Base-by-base conservation (phyloP, 2,329 filamentous ascomycete genomes). In the Fusarium agapanthi region DNA sequence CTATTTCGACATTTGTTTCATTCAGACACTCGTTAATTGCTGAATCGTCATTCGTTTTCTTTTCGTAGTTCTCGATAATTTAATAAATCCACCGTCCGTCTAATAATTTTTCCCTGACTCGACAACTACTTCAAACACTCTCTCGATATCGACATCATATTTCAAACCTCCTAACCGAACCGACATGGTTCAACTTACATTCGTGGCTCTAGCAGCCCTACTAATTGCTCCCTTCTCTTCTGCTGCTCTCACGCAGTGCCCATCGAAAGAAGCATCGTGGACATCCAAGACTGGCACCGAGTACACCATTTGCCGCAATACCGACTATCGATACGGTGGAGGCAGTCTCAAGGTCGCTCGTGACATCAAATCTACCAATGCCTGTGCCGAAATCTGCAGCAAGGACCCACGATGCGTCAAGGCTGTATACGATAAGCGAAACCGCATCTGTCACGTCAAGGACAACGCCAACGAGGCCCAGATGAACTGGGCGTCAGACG, bases 391-490 rank as follows among this genome's bases (percentile, higher is more conserved):
- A 28, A 70, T 73, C 28, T 73, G 70, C 65, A 73, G 60, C 69
- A 51, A 73, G 53, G 70, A 73, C 28, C 69, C 65, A 1, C 58
- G 66, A 56, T 69, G 66, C 15, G 65, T 69, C 40, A 73, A 73
- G 40, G 71, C 71, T 7, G 71, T 73, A 5, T 73, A 73, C 66
- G 71, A 73, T 44, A 73, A 73, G 66, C 50, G 38, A 43, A 37
- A 43, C 3, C 55, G 66, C 4, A 15, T 73, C 40, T 73, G 71
- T 28, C 69, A 73, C 8, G 58, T 73, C 53, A 73, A 73, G 50
- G 70, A 73, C 51, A 57, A 73, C 1, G 59, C 48, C 6, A 69
- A 64, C 28, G 40, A 55, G 9, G 48, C 35, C 18, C 12, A 58
- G 13, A 73, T 73, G 66, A 41, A 67, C 43, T 73, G 71, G 71